Base-by-base conservation (phyloP, 2,329 filamentous ascomycete genomes). In the Nemania sp. region DNA sequence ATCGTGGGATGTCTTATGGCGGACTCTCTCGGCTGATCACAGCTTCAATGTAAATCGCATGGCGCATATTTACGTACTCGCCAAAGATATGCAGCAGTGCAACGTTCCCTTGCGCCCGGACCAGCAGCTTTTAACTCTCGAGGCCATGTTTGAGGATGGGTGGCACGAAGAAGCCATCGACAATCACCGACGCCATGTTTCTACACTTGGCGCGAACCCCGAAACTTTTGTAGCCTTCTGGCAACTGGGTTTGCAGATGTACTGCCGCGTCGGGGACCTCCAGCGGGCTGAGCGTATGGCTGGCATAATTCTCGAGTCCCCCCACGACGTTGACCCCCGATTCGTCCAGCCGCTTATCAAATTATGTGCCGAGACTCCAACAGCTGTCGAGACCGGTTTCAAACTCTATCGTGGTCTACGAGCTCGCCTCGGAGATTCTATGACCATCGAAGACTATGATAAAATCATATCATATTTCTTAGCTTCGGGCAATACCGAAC, bases 391-490 rank as follows among this genome's bases (percentile, higher is more conserved):
- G 15, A 77, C 78, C 57, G 89, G 89, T 0, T 93, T 88, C 83
- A 72, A 78, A 20, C 69, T 82, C 1, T 94, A 93, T 68, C 72
- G 83, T 31, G 77, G 79, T 46, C 76, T 95, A 61, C 84, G 85
- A 56, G 73, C 77, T 22, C 77, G 80, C 5, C 75, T 91, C 2
- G 83, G 81, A 1, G 66, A 77, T 20, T 71, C 77, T 1, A 86
- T 91, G 73, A 81, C 77, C 3, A 84, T 92, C 65, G 74, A 83
- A 15, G 88, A 95, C 66, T 95, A 92, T 63, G 91, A 96, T 68
- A 76, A 81, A 56, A 80, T 92, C 30, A 85, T 88, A 41, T 80
- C 86, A 17, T 82, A 81, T 39, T 90, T 96, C 64, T 73, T 96
- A 22, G 77, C 84, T 19, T 79, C 83, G 6, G 81, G 84, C 48